Base-by-base conservation (phyloP, 208 protist species). In the Entamoeba histolytica region DNA sequence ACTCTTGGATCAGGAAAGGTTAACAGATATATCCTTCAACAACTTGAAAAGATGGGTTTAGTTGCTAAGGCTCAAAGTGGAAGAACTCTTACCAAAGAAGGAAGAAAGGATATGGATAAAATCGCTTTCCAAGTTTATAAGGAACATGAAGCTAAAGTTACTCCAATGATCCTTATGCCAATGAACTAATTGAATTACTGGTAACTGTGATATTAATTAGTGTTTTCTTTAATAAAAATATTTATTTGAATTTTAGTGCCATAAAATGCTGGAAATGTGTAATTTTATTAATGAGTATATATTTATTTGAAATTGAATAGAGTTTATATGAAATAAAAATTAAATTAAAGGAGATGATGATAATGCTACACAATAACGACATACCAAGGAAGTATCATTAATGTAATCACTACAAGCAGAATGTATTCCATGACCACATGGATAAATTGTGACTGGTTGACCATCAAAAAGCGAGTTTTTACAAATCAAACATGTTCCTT, bases 111-210 rank as follows among this genome's bases (percentile, higher is more conserved):
- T 6, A 49, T 93, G 7, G 92, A 93, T 50, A 47, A 92, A 19
- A 93, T 93, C 44, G 92, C 92, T 92, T n/a, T 31, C 49, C 92
- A 51, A 55, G 92, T 93, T 69, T 78, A 44, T 52, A 49, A 44
- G 10, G 47, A 44, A 17, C 92, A 51, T 7, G 31, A 91, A 49
- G 44, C 44, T 49, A 49, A 91, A 49, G 87, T 91, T 49, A 78
- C 61, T 35, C 61, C 61, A 78, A 78, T 78, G 61, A 78, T 78
- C 19, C 61, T 78, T 35, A 78, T 78, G 61, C 61, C 61, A 78
- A n/a, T 78, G 61, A 78, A 78, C 61, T 78, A 35, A 78, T 78
- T 35, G 61, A 78, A 78, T 78, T 78, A 44, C 39, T 44, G 39
- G 39, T 44, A 44, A 44, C 39, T 44, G 39, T 44, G 39, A 44